phyloP scores from a whole-genome alignment of 164 flowering plant genomes.

The Euptelea pleiosperma region DNA sequence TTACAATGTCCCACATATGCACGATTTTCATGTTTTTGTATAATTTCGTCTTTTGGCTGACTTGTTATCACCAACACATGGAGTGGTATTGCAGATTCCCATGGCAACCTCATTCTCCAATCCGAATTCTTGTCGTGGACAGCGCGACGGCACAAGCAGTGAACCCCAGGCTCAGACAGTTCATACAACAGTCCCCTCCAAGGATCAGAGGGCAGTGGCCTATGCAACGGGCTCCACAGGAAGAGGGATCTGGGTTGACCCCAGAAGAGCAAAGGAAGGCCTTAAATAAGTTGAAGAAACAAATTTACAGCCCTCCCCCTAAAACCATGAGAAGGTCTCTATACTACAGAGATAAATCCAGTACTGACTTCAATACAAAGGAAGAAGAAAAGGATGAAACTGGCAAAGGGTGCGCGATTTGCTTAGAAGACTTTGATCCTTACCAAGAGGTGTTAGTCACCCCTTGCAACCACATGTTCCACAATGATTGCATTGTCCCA shows the following conservation, averaged over 20 bases:
- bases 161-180: conserved; percentile 20
- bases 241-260: conserved; percentile 26
- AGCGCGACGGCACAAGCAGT: conserved; percentile 2
- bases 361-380: conserved; percentile 1
- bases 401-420: conserved; percentile 61
- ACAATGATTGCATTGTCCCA: conserved; percentile 65
- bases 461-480: conserved; percentile 92
- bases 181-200: conserved; percentile 17
- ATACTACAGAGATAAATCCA: conserved; percentile 47
- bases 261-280: conserved; percentile 36
- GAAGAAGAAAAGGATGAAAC: conserved; percentile 36
- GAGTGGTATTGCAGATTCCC: too few relatives aligned
- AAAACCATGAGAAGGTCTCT: conserved; percentile 24
- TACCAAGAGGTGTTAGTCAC: conserved; percentile 52
- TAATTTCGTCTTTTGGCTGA: too few relatives aligned
- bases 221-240: conserved; percentile 1
- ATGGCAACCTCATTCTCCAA: conserved; percentile 16
- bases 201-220: conserved; percentile 16
- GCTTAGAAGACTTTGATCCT: conserved; percentile 75
- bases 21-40: too few relatives aligned
- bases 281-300: conserved; percentile 42
- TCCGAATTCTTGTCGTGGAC: conserved; percentile 9
- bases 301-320: conserved; percentile 35
- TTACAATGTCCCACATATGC: too few relatives aligned
- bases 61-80: too few relatives aligned